Evolutionary conservation across 2,329 filamentous ascomycete genomes (phyloP).

Genomic region (Monilinia aucupariae): DNA sequence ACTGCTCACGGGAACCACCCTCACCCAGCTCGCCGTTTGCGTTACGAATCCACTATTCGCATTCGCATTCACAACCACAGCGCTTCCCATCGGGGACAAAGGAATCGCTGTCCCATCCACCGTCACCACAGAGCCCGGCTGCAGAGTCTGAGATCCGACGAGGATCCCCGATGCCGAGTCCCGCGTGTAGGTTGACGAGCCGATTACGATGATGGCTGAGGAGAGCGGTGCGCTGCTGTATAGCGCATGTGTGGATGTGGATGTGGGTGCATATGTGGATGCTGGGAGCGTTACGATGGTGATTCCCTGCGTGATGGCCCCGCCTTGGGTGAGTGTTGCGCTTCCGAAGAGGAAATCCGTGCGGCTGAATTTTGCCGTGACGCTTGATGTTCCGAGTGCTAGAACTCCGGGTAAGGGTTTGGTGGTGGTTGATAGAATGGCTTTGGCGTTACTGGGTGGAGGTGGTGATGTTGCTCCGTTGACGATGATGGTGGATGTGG

Average conservation of each 20-base stretch:
- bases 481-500: constrained; percentile 24
- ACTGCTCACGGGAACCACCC: constrained; percentile 16
- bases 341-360: constrained; percentile 18
- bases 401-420: constrained; percentile 19
- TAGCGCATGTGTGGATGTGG: too few relatives aligned
- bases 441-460: background rate
- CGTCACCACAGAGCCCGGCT: constrained; percentile 15
- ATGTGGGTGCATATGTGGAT: too few relatives aligned
- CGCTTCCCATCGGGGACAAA: constrained; percentile 16
- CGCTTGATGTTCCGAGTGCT: constrained; percentile 22
- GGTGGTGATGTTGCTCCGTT: constrained; percentile 18
- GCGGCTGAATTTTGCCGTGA: constrained; percentile 23
- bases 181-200: constrained; percentile 14
- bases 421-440: constrained; percentile 10
- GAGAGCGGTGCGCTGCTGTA: background rate
- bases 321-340: constrained; percentile 20
- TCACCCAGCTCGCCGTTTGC: constrained; percentile 2
- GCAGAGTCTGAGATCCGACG: constrained; percentile 19
- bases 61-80: constrained; percentile 21
- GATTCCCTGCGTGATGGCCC: constrained; percentile 16
- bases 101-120: constrained; percentile 18
- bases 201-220: constrained; percentile 4
- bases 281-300: constrained; percentile 10
- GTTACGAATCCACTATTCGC: constrained; percentile 15
- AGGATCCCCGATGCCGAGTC: constrained; percentile 17